Evolutionary conservation across 2,329 filamentous ascomycete genomes (phyloP).

Genomic region (Laburnicola sp.): DNA sequence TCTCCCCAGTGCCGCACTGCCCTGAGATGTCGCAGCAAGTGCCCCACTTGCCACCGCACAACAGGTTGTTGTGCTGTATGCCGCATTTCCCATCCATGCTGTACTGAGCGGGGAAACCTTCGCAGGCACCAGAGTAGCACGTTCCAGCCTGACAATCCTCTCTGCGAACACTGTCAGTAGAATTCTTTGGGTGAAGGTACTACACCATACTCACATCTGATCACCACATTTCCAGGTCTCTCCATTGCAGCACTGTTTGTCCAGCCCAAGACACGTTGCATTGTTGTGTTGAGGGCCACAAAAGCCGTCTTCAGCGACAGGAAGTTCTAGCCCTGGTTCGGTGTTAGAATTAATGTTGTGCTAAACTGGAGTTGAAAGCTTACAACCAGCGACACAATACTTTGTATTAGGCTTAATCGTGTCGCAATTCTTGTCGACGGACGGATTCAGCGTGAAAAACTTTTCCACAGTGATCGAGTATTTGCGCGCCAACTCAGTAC

Average conservation of each 20-base stretch:
- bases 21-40: slow-evolving; percentile 11
- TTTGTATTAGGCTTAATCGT: slow-evolving; percentile 32
- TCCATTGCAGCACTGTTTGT: slow-evolving; percentile 18
- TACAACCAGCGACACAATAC: slow-evolving; percentile 39
- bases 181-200: background rate
- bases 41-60: slow-evolving; percentile 19
- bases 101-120: slow-evolving; percentile 3
- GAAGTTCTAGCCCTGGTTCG: slow-evolving; percentile 13
- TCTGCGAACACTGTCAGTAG: slow-evolving; percentile 18
- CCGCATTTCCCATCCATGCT: slow-evolving; percentile 16
- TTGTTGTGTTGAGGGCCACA: slow-evolving; percentile 40
- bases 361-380: slow-evolving; percentile 12
- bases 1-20: slow-evolving; percentile 14
- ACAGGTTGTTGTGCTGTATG: slow-evolving; percentile 9
- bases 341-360: slow-evolving; percentile 1
- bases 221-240: slow-evolving; percentile 32
- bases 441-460: slow-evolving; percentile 35
- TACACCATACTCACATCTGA: slow-evolving; percentile 22
- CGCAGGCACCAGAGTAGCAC: slow-evolving; percentile 42
- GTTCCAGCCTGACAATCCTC: slow-evolving; percentile 38
- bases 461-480: slow-evolving; percentile 24
- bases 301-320: slow-evolving; percentile 23
- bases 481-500: slow-evolving; percentile 21
- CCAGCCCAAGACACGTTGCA: slow-evolving; percentile 38
- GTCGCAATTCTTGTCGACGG: slow-evolving; percentile 30